Base-by-base conservation (phyloP, 495 filamentous ascomycete genomes). In the Alectoria sarmentosa region DNA sequence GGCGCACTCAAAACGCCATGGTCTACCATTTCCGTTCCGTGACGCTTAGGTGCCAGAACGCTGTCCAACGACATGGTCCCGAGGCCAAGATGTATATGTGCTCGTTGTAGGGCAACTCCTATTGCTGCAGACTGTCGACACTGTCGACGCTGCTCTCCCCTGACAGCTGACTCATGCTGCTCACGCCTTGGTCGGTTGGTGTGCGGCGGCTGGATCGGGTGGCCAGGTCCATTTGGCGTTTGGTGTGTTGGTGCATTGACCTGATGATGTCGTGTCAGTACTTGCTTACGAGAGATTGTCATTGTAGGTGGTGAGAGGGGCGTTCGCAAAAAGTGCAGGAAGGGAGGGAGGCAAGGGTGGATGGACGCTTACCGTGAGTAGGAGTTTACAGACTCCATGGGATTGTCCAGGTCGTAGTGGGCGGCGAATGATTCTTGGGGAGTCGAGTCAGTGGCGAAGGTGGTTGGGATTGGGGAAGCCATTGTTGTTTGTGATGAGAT, bases 221-320 rank as follows among this genome's bases (percentile, higher is more conserved):
- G 17, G 69, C 67, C 17, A 55, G 60, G 13, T 71, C 70, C 66
- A 72, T 64, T 63, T 72, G 69, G 21, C 58, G 55, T 41, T 71
- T 71, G 59, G 69, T 72, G 55, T 72, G 64, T 38, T 61, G 60
- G 61, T 69, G 70, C 60, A 72, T 69, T 14, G 67, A 13, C 7
- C 69, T 70, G 19, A 0, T 3, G 9, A n/a, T n/a, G n/a, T n/a
- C n/a, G n/a, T n/a, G n/a, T n/a, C n/a, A n/a, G n/a, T n/a, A n/a
- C n/a, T n/a, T n/a, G n/a, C n/a, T n/a, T n/a, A n/a, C n/a, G n/a
- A n/a, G n/a, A n/a, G n/a, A n/a, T n/a, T n/a, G n/a, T n/a, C n/a
- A n/a, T n/a, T n/a, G n/a, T n/a, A n/a, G n/a, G n/a, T n/a, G n/a
- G n/a, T n/a, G n/a, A n/a, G 60, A 36, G 19, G 19, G 28, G 15